Conservation (phyloP, 805 yeast genomes). For the Cyberlindnera petersonii region DNA sequence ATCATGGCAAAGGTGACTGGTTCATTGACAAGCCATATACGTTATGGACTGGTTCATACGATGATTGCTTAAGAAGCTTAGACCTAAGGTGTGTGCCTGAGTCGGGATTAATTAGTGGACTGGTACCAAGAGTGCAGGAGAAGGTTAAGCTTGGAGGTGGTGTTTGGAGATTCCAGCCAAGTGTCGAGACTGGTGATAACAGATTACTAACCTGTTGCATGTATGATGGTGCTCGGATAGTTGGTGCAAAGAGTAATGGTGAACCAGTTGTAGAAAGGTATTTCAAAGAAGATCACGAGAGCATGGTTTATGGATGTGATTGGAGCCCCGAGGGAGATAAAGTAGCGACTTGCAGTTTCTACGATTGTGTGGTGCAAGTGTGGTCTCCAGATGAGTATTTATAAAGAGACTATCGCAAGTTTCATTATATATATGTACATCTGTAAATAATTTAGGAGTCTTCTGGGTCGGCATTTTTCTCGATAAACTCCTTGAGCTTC, state of each 20-base stretch:
- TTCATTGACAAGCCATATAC: slow-evolving; percentile 38
- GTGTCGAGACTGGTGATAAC: slow-evolving; percentile 38
- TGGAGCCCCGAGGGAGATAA: slow-evolving; percentile 53
- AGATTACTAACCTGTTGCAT: slow-evolving; percentile 79
- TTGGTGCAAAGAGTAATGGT: slow-evolving; percentile 34
- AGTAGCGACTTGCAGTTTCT: slow-evolving; percentile 85
- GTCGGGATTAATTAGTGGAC: slow-evolving; percentile 39
- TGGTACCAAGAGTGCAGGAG: slow-evolving; percentile 45
- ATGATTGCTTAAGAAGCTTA: slow-evolving; percentile 65
- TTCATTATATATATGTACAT: not conserved
- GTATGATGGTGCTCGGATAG: slow-evolving; percentile 88
- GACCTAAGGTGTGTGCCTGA: slow-evolving; percentile 59
- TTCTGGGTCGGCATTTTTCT: slow-evolving; percentile 35
- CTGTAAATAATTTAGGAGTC: slow-evolving; percentile 12
- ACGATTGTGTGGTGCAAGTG: slow-evolving; percentile 74
- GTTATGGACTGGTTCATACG: slow-evolving; percentile 89
- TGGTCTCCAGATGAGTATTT: slow-evolving; percentile 46
- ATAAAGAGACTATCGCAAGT: not conserved
- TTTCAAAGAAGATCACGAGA: slow-evolving; percentile 69
- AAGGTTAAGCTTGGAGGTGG: slow-evolving; percentile 77
- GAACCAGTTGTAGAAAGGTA: slow-evolving; percentile 34
- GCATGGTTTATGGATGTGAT: slow-evolving; percentile 96
- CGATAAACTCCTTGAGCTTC: slow-evolving; percentile 41
- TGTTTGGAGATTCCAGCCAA: slow-evolving; percentile 86
- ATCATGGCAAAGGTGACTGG: slow-evolving; percentile 39